A percentile compares a stretch with the other conserved stretches of the same genome.
phyloP scores from a whole-genome alignment of 2,329 filamentous ascomycete genomes.

The Trichoderma hamatum region DNA sequence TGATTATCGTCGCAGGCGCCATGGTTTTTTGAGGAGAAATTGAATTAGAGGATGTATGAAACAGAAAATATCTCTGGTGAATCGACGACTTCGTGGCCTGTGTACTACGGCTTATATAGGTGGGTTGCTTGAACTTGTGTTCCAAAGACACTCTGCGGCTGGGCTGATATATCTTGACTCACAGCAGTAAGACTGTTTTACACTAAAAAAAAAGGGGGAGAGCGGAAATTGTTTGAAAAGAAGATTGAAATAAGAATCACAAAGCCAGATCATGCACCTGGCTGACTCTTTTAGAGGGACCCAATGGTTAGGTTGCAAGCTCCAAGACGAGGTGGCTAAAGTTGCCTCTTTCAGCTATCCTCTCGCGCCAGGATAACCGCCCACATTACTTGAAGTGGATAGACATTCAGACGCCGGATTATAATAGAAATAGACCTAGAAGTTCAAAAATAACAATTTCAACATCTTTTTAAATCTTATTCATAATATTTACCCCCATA shows the following conservation, averaged over 20 bases:
- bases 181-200: not conserved
- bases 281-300: not conserved
- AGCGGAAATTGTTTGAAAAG: not conserved
- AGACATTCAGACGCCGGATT: not conserved
- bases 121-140: not conserved
- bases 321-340: constrained; percentile 7
- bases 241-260: not conserved
- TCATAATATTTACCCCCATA: not conserved
- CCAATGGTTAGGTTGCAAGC: not conserved
- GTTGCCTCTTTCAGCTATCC: constrained; percentile 3
- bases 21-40: not conserved
- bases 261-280: not conserved
- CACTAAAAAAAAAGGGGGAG: not conserved
- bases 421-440: not conserved
- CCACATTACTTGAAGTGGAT: not conserved
- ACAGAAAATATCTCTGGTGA: not conserved
- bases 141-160: not conserved
- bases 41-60: not conserved
- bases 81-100: not conserved
- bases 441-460: not conserved
- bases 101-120: not conserved
- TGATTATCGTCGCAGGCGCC: not conserved
- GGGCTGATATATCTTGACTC: not conserved
- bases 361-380: not conserved
- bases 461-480: too few species aligned